phyloP scores from a whole-genome alignment of 192 early-diverging fungal species.

The Phycomyces nitens region DNA sequence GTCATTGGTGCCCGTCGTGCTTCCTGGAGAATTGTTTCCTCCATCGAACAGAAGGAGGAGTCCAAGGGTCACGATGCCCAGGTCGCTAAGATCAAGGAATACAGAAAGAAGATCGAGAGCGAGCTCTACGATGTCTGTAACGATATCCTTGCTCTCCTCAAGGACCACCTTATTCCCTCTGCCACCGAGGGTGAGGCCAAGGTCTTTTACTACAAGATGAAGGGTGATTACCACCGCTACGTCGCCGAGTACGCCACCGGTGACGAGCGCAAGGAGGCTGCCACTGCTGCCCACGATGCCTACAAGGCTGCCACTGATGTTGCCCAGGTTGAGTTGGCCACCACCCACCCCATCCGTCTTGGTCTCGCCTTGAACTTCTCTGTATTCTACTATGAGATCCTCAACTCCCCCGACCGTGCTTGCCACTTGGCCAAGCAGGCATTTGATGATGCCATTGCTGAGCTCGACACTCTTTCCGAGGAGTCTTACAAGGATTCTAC shows the following conservation, averaged over 20 bases:
- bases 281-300: slow-evolving; percentile 76
- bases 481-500: slow-evolving; percentile 98
- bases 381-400: slow-evolving; percentile 98
- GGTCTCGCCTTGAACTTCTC: slow-evolving; percentile 96
- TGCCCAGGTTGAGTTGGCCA: slow-evolving; percentile 71
- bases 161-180: slow-evolving; percentile 82
- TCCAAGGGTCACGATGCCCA: slow-evolving; percentile 87
- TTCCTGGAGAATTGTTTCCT: slow-evolving; percentile 98
- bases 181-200: slow-evolving; percentile 91
- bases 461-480: slow-evolving; percentile 88
- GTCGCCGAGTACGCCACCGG: slow-evolving; percentile 89
- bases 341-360: slow-evolving; percentile 97
- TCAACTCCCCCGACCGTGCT: slow-evolving; percentile 94
- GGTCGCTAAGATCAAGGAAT: slow-evolving; percentile 83
- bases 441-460: slow-evolving; percentile 95
- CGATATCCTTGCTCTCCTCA: slow-evolving; percentile 86
- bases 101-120: slow-evolving; percentile 87
- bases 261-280: slow-evolving; percentile 76
- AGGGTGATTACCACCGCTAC: slow-evolving; percentile 97
- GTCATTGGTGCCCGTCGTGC: slow-evolving; percentile 97
- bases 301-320: slow-evolving; percentile 92
- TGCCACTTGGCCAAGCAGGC: slow-evolving; percentile 95
- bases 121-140: slow-evolving; percentile 90
- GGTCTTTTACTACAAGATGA: slow-evolving; percentile 99
- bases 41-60: slow-evolving; percentile 98